Evolutionary conservation across 352 stramenopile species (phyloP).

Genomic region (Phytophthora brassicae): DNA sequence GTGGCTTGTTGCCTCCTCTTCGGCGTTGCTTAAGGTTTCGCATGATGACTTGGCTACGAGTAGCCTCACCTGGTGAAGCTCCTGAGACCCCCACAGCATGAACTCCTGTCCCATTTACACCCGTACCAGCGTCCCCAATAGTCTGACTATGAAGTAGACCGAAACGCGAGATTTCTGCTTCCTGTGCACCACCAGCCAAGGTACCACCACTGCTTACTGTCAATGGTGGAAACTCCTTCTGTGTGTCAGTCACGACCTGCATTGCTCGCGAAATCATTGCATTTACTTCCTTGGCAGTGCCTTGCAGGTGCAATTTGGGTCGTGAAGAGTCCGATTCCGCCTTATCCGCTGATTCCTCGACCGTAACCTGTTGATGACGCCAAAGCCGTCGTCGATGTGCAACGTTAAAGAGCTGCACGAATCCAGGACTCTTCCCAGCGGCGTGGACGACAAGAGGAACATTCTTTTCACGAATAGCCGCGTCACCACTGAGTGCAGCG

Average conservation of each 20-base stretch:
- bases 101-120: not conserved
- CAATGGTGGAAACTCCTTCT: slow-evolving; percentile 22
- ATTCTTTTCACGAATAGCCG: slow-evolving; percentile 90
- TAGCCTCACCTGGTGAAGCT: slow-evolving; percentile 29
- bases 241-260: slow-evolving; percentile 34
- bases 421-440: slow-evolving; percentile 67
- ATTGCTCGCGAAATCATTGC: slow-evolving; percentile 41
- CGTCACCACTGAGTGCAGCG: slow-evolving; percentile 70
- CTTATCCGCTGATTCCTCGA: not conserved
- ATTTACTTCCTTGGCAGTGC: slow-evolving; percentile 33
- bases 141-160: slow-evolving; percentile 26
- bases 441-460: slow-evolving; percentile 70
- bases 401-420: slow-evolving; percentile 67
- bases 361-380: not conserved
- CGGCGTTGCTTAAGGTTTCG: slow-evolving; percentile 42
- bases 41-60: slow-evolving; percentile 45
- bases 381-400: slow-evolving; percentile 39
- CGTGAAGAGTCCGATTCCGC: slow-evolving; percentile 11
- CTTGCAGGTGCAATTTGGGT: slow-evolving; percentile 9
- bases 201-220: slow-evolving; percentile 6
- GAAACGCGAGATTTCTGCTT: slow-evolving; percentile 33
- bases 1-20: slow-evolving; percentile 34
- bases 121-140: slow-evolving; percentile 11
- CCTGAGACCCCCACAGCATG: slow-evolving; percentile 6
- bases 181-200: slow-evolving; percentile 18